Evolutionary conservation across 345 rosid genomes (phyloP).

Genomic region (Microthlaspi erraticum): DNA sequence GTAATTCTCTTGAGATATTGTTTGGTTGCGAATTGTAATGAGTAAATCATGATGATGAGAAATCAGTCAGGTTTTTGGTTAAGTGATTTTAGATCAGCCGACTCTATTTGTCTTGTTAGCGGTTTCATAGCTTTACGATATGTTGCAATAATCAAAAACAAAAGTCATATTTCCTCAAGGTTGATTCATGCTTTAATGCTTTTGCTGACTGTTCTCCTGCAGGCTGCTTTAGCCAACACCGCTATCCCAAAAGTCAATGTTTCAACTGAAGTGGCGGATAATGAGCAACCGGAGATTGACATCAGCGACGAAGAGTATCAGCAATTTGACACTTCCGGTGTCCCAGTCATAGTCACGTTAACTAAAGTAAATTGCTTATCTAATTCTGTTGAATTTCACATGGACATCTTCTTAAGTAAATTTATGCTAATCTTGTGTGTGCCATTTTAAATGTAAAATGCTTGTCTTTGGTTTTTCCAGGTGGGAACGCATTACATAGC

Average conservation of each 20-base stretch:
- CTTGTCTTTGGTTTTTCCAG: conserved; percentile 39
- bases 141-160: conserved; percentile 1
- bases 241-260: conserved; percentile 82
- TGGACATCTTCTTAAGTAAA: not conserved
- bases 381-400: conserved; percentile 10
- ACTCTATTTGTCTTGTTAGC: not conserved
- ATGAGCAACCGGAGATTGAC: conserved; percentile 90
- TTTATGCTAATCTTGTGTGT: not conserved
- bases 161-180: not conserved
- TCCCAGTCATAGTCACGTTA: conserved; percentile 78
- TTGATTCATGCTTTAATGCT: conserved; percentile 12
- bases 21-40: not conserved
- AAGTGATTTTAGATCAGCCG: not conserved
- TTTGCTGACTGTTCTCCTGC: conserved; percentile 35
- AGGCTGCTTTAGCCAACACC: conserved; percentile 96
- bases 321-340: conserved; percentile 76
- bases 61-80: too few relatives aligned
- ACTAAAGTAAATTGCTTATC: conserved; percentile 58
- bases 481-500: conserved; percentile 77
- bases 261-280: conserved; percentile 56
- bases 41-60: conserved; percentile 12
- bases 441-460: conserved; percentile 4
- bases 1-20: conserved; percentile 40
- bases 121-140: conserved; percentile 4
- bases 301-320: conserved; percentile 93